phyloP scores from a whole-genome alignment of 2,329 filamentous ascomycete genomes.

The Clonostachys solani region DNA sequence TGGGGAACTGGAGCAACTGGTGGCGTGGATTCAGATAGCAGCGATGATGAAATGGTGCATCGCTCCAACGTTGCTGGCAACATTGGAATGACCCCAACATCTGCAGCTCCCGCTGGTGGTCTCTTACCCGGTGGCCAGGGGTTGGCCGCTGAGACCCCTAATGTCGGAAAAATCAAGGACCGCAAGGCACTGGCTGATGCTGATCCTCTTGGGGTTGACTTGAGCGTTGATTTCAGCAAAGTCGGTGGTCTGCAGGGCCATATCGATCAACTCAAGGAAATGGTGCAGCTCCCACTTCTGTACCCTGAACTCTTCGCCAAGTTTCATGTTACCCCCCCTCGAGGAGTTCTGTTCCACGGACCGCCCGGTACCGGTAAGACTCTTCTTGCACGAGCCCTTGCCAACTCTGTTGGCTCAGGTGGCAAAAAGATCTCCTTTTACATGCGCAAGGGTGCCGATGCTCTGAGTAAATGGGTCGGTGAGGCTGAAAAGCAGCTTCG shows the following conservation, averaged over 20 bases:
- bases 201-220: conserved; percentile 88
- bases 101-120: conserved; percentile 39
- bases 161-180: conserved; percentile 91
- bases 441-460: conserved; percentile 98
- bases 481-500: conserved; percentile 95
- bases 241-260: conserved; percentile 90
- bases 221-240: conserved; percentile 89
- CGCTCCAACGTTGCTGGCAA: conserved; percentile 54
- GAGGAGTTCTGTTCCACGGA: conserved; percentile 94
- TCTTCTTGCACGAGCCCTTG: conserved; percentile 86
- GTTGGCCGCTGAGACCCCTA: conserved; percentile 54
- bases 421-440: conserved; percentile 97
- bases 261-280: conserved; percentile 96
- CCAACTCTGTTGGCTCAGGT: conserved; percentile 83
- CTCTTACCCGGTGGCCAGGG: conserved; percentile 35
- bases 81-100: conserved; percentile 56
- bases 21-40: conserved; percentile 89
- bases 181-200: conserved; percentile 89
- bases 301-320: conserved; percentile 92
- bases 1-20: conserved; percentile 71
- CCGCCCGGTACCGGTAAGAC: conserved; percentile 98
- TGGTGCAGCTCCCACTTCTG: conserved; percentile 90
- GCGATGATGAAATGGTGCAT: conserved; percentile 81
- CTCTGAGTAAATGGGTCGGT: conserved; percentile 97
- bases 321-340: conserved; percentile 89